These are phyloP conservation scores for Aphanomyces invadans DNA, from an alignment of 352 stramenopile species.

Conservation along the genomic window DNA sequence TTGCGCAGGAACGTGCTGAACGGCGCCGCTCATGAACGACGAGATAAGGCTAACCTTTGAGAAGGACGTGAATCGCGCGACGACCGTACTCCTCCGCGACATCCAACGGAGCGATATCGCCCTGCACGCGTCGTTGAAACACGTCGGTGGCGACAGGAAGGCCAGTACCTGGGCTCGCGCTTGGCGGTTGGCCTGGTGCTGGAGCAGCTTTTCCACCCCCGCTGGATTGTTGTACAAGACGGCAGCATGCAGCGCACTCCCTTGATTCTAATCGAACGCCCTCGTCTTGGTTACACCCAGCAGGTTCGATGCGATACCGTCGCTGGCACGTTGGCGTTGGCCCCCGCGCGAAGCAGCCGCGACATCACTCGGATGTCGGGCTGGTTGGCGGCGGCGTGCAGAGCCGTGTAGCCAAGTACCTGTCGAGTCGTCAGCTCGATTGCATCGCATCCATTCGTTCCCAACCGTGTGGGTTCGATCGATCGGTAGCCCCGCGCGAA, in stretches of 20 bases:
- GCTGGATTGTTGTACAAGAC: conserved; percentile 35
- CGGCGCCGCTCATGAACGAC: not conserved
- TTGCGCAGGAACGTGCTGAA: not conserved
- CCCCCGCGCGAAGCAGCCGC: conserved; percentile 41
- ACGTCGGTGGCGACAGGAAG: not conserved
- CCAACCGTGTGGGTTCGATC: conserved; percentile 51
- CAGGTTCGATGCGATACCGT: conserved; percentile 30
- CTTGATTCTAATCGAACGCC: conserved; percentile 34
- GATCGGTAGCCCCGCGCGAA: conserved; percentile 45
- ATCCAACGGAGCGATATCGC: conserved; percentile 36
- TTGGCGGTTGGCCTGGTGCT: conserved; percentile 32
- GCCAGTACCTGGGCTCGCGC: not conserved
- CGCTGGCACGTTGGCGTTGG: conserved; percentile 33
- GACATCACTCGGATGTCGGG: conserved; percentile 32
- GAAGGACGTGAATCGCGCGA: conserved; percentile 32
- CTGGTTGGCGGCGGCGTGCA: conserved; percentile 41
- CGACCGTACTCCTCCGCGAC: conserved; percentile 38
- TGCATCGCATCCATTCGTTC: too few relatives aligned
- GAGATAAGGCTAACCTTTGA: conserved; percentile 32
- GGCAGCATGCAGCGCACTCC: conserved; percentile 40
- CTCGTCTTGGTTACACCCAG: too few relatives aligned
- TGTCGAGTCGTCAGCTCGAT: too few relatives aligned
- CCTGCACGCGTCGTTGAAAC: too few relatives aligned
- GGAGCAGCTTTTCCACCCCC: conserved; percentile 36
- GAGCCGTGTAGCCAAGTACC: conserved; percentile 42